Evolutionary conservation across 768 basidiomycete species (phyloP), one percentile per base, ranked within the genome.

Genomic region (Russula ochroleuca): DNA sequence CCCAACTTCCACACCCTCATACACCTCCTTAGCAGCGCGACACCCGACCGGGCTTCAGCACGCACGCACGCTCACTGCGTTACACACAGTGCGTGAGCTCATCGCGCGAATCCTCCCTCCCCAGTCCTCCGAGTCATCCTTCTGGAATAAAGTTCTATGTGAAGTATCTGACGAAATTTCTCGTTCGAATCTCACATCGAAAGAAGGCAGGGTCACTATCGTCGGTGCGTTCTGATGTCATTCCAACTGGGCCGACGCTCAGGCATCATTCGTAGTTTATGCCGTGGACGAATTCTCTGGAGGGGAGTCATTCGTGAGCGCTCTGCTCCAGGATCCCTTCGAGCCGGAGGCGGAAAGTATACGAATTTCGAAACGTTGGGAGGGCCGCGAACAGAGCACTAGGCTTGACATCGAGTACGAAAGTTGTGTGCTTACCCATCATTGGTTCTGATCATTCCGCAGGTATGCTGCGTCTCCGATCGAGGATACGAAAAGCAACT

Each of bases 251-350:
- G 10, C 35, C 17, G 9, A 6, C 37, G 13, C 48, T 64, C 40
- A 59, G 28, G 15, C 25, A 25, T 33, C 31, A 21, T 50, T 41
- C 48, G 55, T 63, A 90, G 89, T 91, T 14, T 82, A 79, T 69
- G 81, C 83, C 14, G 68, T 81, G 56, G 83, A 86, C 71, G 73
- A 81, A 68, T 79, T 76, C 72, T 79, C 86, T 21, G 78, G 77
- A 41, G 77, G 83, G 8, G 75, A 75, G 41, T 83, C 86, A 35
- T 73, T 92, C 5, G 81, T 92, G 21, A 84, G 84, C 5, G 87
- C 88, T 8, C 77, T 92, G 40, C 76, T 92, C 17, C 81, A 86
- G 49, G 85, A 91, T 59, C 89, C 89, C 15, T 81, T 92, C 67
- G 76, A 78, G 2, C 82, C 83, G n/a, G 80, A 83, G 65, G 69